These are phyloP conservation scores for Aphanomyces astaci DNA, from an alignment of 352 stramenopile species.

Conservation along the genomic window DNA sequence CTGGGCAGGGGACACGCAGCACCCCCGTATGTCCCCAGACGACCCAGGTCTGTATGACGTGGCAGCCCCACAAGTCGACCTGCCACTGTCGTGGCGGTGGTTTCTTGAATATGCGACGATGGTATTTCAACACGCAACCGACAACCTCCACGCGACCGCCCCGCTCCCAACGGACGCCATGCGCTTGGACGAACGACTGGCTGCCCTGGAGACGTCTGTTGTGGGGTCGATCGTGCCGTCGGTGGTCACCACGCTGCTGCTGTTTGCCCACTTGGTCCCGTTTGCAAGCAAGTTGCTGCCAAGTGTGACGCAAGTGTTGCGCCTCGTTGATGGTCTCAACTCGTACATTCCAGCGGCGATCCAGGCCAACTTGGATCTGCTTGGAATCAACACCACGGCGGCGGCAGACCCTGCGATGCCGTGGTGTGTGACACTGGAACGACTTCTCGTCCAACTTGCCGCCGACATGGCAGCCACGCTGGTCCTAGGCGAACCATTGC, in stretches of 20 bases:
- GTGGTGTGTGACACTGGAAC: conserved; percentile 55
- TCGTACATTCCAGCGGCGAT: conserved; percentile 27
- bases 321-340: conserved; percentile 46
- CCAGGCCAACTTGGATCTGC: conserved; percentile 16
- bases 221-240: conserved; percentile 49
- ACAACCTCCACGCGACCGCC: conserved; percentile 28
- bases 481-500: conserved; percentile 32
- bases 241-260: conserved; percentile 43
- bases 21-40: no score
- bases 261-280: conserved; percentile 46
- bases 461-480: conserved; percentile 52
- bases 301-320: conserved; percentile 36
- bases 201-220: conserved; percentile 34
- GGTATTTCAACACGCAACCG: conserved; percentile 18
- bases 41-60: background rate
- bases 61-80: background rate
- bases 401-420: conserved; percentile 31
- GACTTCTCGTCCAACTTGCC: conserved; percentile 45
- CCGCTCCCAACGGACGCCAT: conserved; percentile 4
- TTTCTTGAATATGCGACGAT: conserved; percentile 40
- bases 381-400: background rate
- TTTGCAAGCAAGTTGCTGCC: conserved; percentile 47
- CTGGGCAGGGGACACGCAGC: conserved; percentile 44
- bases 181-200: background rate
- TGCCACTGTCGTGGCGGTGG: conserved; percentile 35